Percentiles rank a stretch among this genome's conserved stretches.
These are phyloP conservation scores for Pseudonitzschia pungens DNA, from an alignment of 108 stramenopile species.

Conservation along the genomic window DNA sequence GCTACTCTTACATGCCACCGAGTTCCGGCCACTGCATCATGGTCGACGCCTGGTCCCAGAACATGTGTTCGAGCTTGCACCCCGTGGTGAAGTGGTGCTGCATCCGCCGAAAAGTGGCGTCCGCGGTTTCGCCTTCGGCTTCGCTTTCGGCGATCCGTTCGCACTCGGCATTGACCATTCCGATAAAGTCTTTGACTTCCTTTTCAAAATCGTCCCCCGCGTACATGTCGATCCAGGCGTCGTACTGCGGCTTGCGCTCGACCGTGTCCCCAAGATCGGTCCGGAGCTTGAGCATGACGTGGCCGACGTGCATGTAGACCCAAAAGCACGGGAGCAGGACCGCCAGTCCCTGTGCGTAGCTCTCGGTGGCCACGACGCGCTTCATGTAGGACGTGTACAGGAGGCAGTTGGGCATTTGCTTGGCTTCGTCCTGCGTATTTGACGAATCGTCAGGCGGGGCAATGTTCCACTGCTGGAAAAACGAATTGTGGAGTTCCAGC, in stretches of 20 bases:
- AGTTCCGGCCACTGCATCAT: conserved; percentile 65
- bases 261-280: conserved; percentile 58
- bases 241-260: conserved; percentile 58
- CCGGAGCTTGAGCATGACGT: conserved; percentile 75
- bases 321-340: conserved; percentile 85
- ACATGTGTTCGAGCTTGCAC: conserved; percentile 89
- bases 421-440: conserved; percentile 36
- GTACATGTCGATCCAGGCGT: conserved; percentile 93
- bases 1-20: conserved; percentile 10
- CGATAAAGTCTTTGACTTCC: conserved; percentile 77
- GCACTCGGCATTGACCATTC: conserved; percentile 55
- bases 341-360: conserved; percentile 75
- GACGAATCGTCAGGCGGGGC: background rate
- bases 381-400: conserved; percentile 87
- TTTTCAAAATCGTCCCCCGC: conserved; percentile 80
- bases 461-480: conserved; percentile 77
- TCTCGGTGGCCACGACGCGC: conserved; percentile 55
- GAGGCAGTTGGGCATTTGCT: conserved; percentile 77
- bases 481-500: conserved; percentile 65
- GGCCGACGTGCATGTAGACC: conserved; percentile 89
- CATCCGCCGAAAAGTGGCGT: conserved; percentile 59
- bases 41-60: conserved; percentile 77
- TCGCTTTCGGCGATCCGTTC: background rate
- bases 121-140: conserved; percentile 6
- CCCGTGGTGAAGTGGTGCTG: conserved; percentile 72